These are phyloP conservation scores for Phytophthora hybrid DNA, from an alignment of 352 stramenopile species.

Conservation along the genomic window DNA sequence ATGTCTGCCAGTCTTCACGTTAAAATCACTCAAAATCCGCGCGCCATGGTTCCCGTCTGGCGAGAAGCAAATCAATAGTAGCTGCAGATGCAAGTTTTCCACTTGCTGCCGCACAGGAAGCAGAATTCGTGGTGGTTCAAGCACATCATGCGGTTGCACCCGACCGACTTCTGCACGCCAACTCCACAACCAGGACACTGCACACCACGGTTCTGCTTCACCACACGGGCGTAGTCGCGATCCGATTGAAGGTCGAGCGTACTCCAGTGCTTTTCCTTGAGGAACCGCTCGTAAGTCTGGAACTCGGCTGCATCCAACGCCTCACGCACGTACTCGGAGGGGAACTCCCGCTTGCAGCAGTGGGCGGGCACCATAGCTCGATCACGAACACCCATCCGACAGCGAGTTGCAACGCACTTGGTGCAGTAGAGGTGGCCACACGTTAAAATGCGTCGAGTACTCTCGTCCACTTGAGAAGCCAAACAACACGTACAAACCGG, in stretches of 20 bases:
- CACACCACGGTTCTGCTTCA: constrained; percentile 42
- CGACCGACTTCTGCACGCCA: constrained; percentile 56
- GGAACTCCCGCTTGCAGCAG: constrained; percentile 80
- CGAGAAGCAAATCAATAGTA: constrained; percentile 12
- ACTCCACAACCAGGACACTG: constrained; percentile 80
- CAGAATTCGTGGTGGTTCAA: constrained; percentile 75
- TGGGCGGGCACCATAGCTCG: constrained; percentile 67
- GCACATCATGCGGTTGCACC: constrained; percentile 73
- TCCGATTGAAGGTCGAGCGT: constrained; percentile 62
- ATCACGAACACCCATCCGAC: constrained; percentile 61
- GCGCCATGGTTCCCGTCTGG: no score
- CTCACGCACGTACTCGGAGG: constrained; percentile 64
- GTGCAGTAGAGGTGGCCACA: constrained; percentile 77
- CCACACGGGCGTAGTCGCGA: constrained; percentile 59
- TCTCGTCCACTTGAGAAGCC: constrained; percentile 19
- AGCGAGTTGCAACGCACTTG: constrained; percentile 59
- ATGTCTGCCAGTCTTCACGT: neutral
- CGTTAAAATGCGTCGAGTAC: constrained; percentile 40
- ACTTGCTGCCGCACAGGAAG: constrained; percentile 45
- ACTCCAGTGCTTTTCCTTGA: constrained; percentile 62
- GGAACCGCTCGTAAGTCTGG: constrained; percentile 57
- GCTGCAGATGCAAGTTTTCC: constrained; percentile 53
- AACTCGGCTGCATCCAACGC: constrained; percentile 44
- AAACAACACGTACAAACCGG: constrained; percentile 55
- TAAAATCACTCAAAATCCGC: neutral